These are phyloP conservation scores for Calonectria pseudoturangicola DNA, from an alignment of 2,329 filamentous ascomycete genomes.

Conservation along the genomic window DNA sequence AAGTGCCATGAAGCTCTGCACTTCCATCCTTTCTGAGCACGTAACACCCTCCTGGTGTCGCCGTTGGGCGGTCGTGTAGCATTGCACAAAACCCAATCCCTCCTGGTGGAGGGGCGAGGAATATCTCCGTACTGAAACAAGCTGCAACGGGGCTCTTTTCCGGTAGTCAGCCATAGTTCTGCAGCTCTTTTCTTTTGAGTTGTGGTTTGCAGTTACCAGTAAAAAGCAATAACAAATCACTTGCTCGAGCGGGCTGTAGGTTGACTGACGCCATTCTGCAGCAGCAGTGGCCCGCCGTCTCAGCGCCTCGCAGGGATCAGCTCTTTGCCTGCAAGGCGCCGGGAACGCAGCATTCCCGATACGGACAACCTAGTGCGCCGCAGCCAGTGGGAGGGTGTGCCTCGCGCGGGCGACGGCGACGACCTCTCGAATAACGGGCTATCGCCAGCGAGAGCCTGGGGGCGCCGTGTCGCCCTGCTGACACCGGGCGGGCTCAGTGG, in stretches of 20 bases:
- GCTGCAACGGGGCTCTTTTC: constrained; percentile 2
- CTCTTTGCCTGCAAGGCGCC: constrained; percentile 35
- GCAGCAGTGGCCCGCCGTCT: constrained; percentile 24
- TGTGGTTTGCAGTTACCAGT: background rate
- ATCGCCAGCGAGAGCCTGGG: constrained; percentile 16
- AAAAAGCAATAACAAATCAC: constrained; percentile 29
- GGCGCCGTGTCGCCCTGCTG: constrained; percentile 32
- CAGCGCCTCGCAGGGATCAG: constrained; percentile 33
- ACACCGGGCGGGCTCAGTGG: background rate
- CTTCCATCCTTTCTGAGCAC: constrained; percentile 42
- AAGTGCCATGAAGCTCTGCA: constrained; percentile 37
- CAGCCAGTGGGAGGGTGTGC: constrained; percentile 35
- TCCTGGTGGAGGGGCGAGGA: constrained; percentile 18
- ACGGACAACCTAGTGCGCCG: constrained; percentile 31
- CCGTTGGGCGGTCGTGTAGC: constrained; percentile 36
- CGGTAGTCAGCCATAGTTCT: constrained; percentile 10
- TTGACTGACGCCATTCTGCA: constrained; percentile 43
- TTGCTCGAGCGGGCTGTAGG: constrained; percentile 26
- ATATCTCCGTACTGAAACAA: constrained; percentile 49
- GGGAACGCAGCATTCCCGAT: constrained; percentile 41
- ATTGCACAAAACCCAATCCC: constrained; percentile 43
- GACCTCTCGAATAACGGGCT: constrained; percentile 22
- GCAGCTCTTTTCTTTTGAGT: background rate
- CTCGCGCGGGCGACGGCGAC: constrained; percentile 31
- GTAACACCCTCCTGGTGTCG: constrained; percentile 17